phyloP scores from a whole-genome alignment of 2,329 filamentous ascomycete species.

The Epichloe sylvatica region DNA sequence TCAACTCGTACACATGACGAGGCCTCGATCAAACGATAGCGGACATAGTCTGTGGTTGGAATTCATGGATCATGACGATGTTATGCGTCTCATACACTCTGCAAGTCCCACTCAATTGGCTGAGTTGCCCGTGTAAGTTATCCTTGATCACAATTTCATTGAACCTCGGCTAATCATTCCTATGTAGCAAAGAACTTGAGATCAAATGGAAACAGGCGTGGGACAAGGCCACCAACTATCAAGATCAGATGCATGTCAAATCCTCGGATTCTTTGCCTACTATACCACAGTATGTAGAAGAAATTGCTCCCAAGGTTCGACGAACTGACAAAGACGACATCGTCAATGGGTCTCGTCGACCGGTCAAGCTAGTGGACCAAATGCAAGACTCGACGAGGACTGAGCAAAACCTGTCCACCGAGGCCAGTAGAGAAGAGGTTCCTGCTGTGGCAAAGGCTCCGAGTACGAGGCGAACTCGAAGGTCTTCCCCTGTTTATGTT shows the following conservation, averaged over 20 bases:
- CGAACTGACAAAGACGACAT: neutral
- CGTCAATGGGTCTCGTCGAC: neutral
- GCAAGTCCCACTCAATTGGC: neutral
- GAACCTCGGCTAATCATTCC: neutral
- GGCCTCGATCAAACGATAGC: slow-evolving; percentile 7
- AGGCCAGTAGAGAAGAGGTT: neutral
- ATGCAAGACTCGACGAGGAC: slow-evolving; percentile 1
- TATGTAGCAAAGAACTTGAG: neutral
- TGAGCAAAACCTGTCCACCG: neutral
- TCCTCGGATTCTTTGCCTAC: neutral
- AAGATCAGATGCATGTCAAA: neutral
- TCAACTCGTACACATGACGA: slow-evolving; percentile 11
- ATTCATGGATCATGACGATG: slow-evolving; percentile 7
- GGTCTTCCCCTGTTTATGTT: slow-evolving; percentile 7
- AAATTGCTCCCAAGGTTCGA: neutral
- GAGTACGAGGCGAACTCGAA: slow-evolving; percentile 14
- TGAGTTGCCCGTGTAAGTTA: neutral
- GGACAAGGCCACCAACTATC: neutral
- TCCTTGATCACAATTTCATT: too few relatives aligned
- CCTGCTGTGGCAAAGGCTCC: slow-evolving; percentile 1
- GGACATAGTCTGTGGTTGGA: slow-evolving; percentile 10
- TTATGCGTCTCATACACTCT: neutral
- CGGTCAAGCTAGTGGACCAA: neutral
- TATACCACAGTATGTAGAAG: neutral
- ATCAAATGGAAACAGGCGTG: neutral